A percentile compares a stretch with the other conserved stretches of the same genome.
Conservation (phyloP, 139 green algal species). For the Pleodorina starrii region DNA sequence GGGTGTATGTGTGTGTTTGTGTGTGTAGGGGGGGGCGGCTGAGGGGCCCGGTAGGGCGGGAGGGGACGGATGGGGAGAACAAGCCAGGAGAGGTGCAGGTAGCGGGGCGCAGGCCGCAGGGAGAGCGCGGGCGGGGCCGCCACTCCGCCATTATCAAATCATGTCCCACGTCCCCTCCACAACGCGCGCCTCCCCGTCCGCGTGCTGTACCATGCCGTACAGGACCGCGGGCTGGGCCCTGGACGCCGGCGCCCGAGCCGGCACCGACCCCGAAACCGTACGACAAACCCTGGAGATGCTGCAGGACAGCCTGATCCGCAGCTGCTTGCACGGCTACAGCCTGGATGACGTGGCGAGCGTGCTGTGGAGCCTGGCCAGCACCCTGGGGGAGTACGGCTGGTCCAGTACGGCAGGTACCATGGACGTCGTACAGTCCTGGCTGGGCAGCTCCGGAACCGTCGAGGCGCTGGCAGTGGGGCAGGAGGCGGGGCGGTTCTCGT, state of each 20-base stretch:
- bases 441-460: neutral
- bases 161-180: too few relatives aligned
- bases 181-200: too few relatives aligned
- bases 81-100: too few relatives aligned
- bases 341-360: neutral
- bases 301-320: neutral
- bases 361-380: constrained; percentile 23
- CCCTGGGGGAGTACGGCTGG: neutral
- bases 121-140: too few relatives aligned
- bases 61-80: too few relatives aligned
- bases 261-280: neutral
- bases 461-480: neutral
- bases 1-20: too few relatives aligned
- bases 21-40: too few relatives aligned
- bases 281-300: neutral
- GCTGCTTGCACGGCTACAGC: neutral
- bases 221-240: constrained; percentile 12
- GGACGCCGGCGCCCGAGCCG: neutral
- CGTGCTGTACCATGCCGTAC: too few relatives aligned
- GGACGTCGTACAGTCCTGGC: neutral
- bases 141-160: too few relatives aligned
- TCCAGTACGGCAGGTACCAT: neutral
- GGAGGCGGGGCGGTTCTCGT: neutral
- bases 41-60: too few relatives aligned
- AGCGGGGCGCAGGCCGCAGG: too few relatives aligned